Base-by-base conservation (phyloP, 495 filamentous ascomycete genomes). In the Neurospora sp. region DNA sequence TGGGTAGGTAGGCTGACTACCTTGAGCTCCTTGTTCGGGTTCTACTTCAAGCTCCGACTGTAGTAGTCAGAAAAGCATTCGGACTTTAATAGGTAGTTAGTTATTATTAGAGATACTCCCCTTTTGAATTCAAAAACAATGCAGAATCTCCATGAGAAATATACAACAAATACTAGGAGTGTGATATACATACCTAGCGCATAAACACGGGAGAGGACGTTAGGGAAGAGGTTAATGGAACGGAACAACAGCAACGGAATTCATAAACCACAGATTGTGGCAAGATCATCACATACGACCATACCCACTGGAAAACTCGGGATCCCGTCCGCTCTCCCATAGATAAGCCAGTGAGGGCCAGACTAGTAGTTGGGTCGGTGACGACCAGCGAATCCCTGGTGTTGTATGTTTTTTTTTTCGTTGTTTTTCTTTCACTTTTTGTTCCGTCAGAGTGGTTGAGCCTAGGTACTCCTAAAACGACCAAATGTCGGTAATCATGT, bases 241-340 rank as follows among this genome's bases (percentile, higher is more conserved):
- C 12, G 45, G 8, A 53, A 12, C 45, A 45, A 20, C 9, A 14
- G 2, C 14, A 48, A 6, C 4, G 12, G 9, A 1, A 22, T 22
- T 22, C 1, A 53, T 53, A 14, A 53, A 9, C 4, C 0, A 22
- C 20, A 22, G 1, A 12, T 20, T 14, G 45, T 6, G 0, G 0
- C 0, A 10, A 12, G 14, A 53, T 1, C 0, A 22, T 10, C 20
- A 22, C 20, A 53, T 53, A 53, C 45, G 45, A 12, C 45, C 45
- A 53, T 53, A 22, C 9, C 45, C 45, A 22, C 20, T 53, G 20
- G 20, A 53, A 53, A 53, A 20, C 45, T 48, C 82, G 81, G 82
- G 80, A 83, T 84, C 84, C 84, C 83, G 84, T 85, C 81, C 82
- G 83, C 81, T 86, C 83, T 82, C 79, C 83, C 83, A 77, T 84